These are phyloP conservation scores for Odontarrhena argentea DNA, from an alignment of 345 rosid species.

Conservation along the genomic window DNA sequence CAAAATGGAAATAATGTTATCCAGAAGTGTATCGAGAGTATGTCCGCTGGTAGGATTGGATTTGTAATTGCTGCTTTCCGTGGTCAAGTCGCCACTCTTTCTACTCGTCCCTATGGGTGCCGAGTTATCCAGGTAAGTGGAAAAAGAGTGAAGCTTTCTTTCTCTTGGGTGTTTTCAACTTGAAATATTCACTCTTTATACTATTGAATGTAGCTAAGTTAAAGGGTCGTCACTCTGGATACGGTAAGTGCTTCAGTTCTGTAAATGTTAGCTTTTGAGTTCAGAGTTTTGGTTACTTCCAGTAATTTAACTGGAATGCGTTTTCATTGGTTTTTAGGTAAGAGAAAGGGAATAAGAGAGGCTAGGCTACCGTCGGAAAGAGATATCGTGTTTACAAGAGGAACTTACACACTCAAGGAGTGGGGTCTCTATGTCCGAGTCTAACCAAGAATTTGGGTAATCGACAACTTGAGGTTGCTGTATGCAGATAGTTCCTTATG, in stretches of 20 bases:
- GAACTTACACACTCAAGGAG: constrained; percentile 85
- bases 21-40: constrained; percentile 91
- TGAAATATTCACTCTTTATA: constrained; percentile 19
- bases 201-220: too few species aligned
- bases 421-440: constrained; percentile 64
- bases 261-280: too few species aligned
- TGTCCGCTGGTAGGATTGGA: constrained; percentile 73
- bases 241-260: too few species aligned
- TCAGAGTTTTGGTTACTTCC: too few species aligned
- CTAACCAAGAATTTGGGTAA: constrained; percentile 73
- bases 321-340: too few species aligned
- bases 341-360: too few species aligned
- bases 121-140: constrained; percentile 88
- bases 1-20: constrained; percentile 98
- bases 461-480: constrained; percentile 76
- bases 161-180: not conserved
- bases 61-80: constrained; percentile 81
- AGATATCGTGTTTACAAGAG: constrained; percentile 81
- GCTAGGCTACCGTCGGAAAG: too few species aligned
- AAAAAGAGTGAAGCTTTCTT: not conserved
- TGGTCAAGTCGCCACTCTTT: constrained; percentile 82
- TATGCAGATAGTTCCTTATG: constrained; percentile 20
- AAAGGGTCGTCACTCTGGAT: too few species aligned
- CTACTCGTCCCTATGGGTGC: constrained; percentile 97
- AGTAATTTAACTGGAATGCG: too few species aligned